phyloP scores from a whole-genome alignment of 306 rosid genomes.

The Quercus ilex region DNA sequence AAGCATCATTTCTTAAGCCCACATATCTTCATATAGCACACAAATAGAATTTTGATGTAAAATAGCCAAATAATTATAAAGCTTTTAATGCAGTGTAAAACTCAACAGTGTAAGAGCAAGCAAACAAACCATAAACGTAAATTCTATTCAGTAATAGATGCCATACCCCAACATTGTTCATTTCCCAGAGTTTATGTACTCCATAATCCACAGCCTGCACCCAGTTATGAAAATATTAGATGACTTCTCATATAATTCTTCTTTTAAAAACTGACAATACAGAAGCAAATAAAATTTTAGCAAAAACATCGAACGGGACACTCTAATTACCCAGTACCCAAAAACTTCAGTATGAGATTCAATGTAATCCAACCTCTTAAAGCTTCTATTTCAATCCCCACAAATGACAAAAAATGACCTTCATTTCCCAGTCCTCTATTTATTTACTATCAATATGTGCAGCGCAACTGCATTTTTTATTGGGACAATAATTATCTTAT shows the following conservation, averaged over 20 bases:
- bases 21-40: not conserved
- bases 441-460: not conserved
- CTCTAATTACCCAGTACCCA: not conserved
- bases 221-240: not conserved
- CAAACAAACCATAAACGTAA: not conserved
- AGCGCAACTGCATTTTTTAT: not conserved
- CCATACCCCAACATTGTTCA: constrained; percentile 88
- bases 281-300: not conserved
- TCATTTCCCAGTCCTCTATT: not conserved
- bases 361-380: not conserved
- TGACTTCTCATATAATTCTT: not conserved
- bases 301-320: not conserved
- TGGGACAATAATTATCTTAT: no score
- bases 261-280: no score
- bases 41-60: not conserved
- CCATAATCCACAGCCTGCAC: constrained; percentile 98
- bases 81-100: not conserved
- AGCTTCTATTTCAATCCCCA: not conserved
- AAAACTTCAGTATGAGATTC: not conserved
- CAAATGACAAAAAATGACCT: not conserved
- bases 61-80: no score
- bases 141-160: not conserved
- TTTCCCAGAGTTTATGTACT: constrained; percentile 87
- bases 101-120: not conserved
- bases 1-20: not conserved